These are phyloP conservation scores for Fusarium robinianum DNA, from an alignment of 2,329 filamentous ascomycete species.

Conservation along the genomic window DNA sequence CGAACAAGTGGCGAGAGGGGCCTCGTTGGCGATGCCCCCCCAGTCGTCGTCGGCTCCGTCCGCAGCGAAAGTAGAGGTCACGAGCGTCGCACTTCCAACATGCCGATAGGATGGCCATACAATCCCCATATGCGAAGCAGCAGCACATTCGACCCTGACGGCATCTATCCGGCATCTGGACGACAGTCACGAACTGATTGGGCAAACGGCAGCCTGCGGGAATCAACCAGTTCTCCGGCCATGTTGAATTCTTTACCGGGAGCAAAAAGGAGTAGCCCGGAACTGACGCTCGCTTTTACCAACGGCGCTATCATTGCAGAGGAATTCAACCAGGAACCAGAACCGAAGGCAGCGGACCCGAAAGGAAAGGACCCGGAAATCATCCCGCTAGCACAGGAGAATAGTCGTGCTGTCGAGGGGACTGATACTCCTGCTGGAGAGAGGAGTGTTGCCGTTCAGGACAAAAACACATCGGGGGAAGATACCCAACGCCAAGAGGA, in stretches of 20 bases:
- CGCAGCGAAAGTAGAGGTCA: conserved; percentile 25
- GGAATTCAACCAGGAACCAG: too few relatives aligned
- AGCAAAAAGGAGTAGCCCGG: conserved; percentile 13
- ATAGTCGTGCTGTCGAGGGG: neutral
- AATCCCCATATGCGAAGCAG: conserved; percentile 39
- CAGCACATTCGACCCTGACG: conserved; percentile 21
- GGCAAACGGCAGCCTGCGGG: conserved; percentile 2
- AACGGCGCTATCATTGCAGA: conserved; percentile 1
- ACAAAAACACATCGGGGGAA: too few relatives aligned
- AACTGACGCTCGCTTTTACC: too few relatives aligned
- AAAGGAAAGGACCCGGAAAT: too few relatives aligned
- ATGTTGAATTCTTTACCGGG: conserved; percentile 6
- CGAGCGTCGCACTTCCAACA: conserved; percentile 40
- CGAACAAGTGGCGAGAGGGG: conserved; percentile 27
- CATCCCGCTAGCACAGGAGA: neutral
- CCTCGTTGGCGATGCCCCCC: conserved; percentile 10
- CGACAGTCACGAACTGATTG: conserved; percentile 24
- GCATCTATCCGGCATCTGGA: conserved; percentile 19
- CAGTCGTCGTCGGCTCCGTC: conserved; percentile 25
- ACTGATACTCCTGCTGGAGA: too few relatives aligned
- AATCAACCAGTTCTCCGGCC: conserved; percentile 14
- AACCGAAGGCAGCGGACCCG: too few relatives aligned
- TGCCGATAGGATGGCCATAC: conserved; percentile 46
- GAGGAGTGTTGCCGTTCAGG: too few relatives aligned
- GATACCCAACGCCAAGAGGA: too few relatives aligned